Percentiles rank a stretch among this genome's conserved stretches.
Conservation (phyloP, 306 rosid species). For the Arachis stenosperma region DNA sequence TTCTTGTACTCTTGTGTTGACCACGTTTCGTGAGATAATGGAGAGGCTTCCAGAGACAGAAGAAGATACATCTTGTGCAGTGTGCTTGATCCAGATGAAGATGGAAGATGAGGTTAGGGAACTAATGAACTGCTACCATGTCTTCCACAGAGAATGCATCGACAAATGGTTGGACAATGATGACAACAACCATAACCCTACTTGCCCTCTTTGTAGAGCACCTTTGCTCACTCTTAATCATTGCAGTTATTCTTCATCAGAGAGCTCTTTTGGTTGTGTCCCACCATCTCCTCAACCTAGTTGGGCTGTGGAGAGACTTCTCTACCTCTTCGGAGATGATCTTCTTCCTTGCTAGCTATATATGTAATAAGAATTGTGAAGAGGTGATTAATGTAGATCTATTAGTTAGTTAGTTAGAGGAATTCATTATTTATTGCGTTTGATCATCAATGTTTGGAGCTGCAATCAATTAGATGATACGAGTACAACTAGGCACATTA, state of each 20-base stretch:
- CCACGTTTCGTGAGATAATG: slow-evolving; percentile 59
- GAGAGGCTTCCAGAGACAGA: slow-evolving; percentile 46
- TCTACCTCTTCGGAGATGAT: slow-evolving; percentile 87
- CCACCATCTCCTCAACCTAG: slow-evolving; percentile 59
- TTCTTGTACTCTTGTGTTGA: slow-evolving; percentile 40
- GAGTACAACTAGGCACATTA: neutral
- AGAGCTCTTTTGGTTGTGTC: slow-evolving; percentile 25
- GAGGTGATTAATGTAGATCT: neutral
- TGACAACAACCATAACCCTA: slow-evolving; percentile 47
- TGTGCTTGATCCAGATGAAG: slow-evolving; percentile 61
- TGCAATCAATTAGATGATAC: slow-evolving; percentile 17
- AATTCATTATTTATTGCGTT: slow-evolving; percentile 41
- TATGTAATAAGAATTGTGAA: neutral
- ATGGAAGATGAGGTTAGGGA: slow-evolving; percentile 68
- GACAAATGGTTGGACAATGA: slow-evolving; percentile 73
- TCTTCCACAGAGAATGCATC: slow-evolving; percentile 79
- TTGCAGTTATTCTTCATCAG: slow-evolving; percentile 27
- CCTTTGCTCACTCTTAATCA: slow-evolving; percentile 51
- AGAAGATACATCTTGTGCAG: slow-evolving; percentile 62
- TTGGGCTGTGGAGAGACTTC: slow-evolving; percentile 88
- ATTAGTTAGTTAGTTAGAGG: neutral
- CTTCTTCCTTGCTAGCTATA: slow-evolving; percentile 38
- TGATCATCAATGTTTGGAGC: neutral
- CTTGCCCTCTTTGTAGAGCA: slow-evolving; percentile 80
- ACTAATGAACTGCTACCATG: slow-evolving; percentile 72